phyloP scores from a whole-genome alignment of 129 eudicot genomes.

The Rutidosis leptorrhynchoides region DNA sequence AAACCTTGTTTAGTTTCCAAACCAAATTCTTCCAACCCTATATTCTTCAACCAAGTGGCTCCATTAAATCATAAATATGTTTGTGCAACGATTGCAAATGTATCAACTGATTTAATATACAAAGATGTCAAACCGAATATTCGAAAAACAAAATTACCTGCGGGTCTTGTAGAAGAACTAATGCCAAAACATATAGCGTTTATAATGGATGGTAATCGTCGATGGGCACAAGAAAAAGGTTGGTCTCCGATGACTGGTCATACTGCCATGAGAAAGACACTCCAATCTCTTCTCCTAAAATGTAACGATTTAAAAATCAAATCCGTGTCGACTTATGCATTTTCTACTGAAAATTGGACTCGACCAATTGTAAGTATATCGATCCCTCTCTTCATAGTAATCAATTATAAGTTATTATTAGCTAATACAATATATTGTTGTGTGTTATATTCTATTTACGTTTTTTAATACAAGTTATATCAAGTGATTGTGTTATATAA shows the following conservation, averaged over 20 bases:
- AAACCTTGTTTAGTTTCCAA: conserved; percentile 8
- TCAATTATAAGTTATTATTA: background rate
- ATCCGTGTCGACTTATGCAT: conserved; percentile 15
- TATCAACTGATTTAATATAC: background rate
- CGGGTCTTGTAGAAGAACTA: conserved; percentile 10
- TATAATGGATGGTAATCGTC: conserved; percentile 22
- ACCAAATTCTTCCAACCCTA: background rate
- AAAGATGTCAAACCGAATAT: background rate
- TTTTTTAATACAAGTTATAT: background rate
- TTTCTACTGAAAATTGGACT: conserved; percentile 26
- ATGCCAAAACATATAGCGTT: conserved; percentile 21
- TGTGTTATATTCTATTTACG: background rate
- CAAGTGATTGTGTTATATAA: background rate
- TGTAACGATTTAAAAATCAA: conserved; percentile 1
- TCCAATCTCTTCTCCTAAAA: background rate
- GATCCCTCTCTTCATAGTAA: background rate
- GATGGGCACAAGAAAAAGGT: conserved; percentile 17
- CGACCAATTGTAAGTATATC: conserved; percentile 18
- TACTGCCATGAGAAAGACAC: conserved; percentile 16
- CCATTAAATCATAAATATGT: background rate
- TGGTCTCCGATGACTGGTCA: conserved; percentile 19
- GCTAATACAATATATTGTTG: background rate
- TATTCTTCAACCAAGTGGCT: background rate
- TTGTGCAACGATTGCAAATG: background rate
- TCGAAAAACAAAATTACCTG: background rate